Percentiles rank a stretch among this genome's conserved stretches.
phyloP scores from a whole-genome alignment of 306 rosid genomes.

The Quercus parvula region DNA sequence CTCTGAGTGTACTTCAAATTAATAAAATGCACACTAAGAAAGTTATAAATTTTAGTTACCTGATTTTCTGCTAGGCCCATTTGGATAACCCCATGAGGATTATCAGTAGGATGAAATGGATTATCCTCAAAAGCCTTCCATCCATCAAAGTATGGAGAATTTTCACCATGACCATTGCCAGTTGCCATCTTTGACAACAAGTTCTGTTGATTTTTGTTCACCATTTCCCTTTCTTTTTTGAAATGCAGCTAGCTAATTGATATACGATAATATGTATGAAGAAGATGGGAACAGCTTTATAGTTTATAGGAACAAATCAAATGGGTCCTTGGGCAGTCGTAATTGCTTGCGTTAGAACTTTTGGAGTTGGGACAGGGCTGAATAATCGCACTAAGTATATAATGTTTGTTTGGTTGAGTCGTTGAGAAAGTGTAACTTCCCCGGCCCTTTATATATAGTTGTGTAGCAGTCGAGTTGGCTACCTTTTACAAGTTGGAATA shows the following conservation, averaged over 20 bases:
- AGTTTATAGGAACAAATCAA: too few species aligned
- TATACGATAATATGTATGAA: background rate
- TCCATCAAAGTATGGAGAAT: slow-evolving; percentile 71
- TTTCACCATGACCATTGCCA: slow-evolving; percentile 67
- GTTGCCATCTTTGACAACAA: slow-evolving; percentile 67
- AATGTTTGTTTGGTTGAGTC: background rate
- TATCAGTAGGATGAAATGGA: slow-evolving; percentile 60
- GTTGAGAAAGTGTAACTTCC: too few species aligned
- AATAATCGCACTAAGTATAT: background rate
- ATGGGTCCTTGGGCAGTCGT: too few species aligned
- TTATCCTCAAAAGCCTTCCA: slow-evolving; percentile 74
- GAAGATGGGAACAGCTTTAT: background rate
- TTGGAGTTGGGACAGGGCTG: background rate
- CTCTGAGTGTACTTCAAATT: background rate
- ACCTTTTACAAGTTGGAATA: background rate
- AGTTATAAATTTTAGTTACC: slow-evolving; percentile 28
- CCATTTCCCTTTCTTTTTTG: background rate
- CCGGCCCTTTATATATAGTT: too few species aligned
- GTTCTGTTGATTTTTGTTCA: slow-evolving; percentile 25
- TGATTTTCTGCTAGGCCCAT: slow-evolving; percentile 93
- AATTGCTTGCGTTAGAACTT: too few species aligned
- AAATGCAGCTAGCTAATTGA: background rate
- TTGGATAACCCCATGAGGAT: slow-evolving; percentile 73
- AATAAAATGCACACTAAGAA: background rate
- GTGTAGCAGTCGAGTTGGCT: background rate